Conservation (phyloP, 169 alveolate genomes). For the Plasmodium blacklocki region DNA sequence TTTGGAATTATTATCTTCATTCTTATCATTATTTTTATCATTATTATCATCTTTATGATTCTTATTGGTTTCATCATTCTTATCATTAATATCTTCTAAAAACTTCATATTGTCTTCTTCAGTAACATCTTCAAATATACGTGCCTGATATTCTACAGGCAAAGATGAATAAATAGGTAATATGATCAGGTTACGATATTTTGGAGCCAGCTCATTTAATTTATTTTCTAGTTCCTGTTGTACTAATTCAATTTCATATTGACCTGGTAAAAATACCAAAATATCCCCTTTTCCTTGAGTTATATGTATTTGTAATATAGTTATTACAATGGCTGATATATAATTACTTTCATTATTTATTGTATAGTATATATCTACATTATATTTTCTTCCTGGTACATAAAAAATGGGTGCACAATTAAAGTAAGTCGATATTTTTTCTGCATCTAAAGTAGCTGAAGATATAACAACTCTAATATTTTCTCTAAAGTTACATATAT, state of each 20-base stretch:
- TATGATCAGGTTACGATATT: slow-evolving; percentile 89
- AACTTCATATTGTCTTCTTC: slow-evolving; percentile 74
- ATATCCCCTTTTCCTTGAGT: slow-evolving; percentile 99
- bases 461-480: slow-evolving; percentile 92
- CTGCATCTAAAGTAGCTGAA: slow-evolving; percentile 99
- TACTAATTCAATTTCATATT: slow-evolving; percentile 97
- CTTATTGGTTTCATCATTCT: neutral
- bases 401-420: slow-evolving; percentile 95
- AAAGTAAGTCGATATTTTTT: slow-evolving; percentile 97
- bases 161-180: slow-evolving; percentile 98
- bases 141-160: slow-evolving; percentile 99
- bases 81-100: neutral
- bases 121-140: slow-evolving; percentile 96
- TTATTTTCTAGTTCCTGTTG: slow-evolving; percentile 91
- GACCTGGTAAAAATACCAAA: slow-evolving; percentile 99
- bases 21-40: neutral
- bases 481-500: slow-evolving; percentile 90
- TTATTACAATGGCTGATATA: slow-evolving; percentile 98
- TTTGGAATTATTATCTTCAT: neutral
- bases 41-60: neutral
- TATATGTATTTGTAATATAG: slow-evolving; percentile 98
- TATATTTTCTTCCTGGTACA: slow-evolving; percentile 97
- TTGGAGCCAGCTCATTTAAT: slow-evolving; percentile 61
- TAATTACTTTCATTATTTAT: slow-evolving; percentile 99
- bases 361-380: slow-evolving; percentile 98